phyloP scores from a whole-genome alignment of 441 rosid genomes.

The Hura crepitans region DNA sequence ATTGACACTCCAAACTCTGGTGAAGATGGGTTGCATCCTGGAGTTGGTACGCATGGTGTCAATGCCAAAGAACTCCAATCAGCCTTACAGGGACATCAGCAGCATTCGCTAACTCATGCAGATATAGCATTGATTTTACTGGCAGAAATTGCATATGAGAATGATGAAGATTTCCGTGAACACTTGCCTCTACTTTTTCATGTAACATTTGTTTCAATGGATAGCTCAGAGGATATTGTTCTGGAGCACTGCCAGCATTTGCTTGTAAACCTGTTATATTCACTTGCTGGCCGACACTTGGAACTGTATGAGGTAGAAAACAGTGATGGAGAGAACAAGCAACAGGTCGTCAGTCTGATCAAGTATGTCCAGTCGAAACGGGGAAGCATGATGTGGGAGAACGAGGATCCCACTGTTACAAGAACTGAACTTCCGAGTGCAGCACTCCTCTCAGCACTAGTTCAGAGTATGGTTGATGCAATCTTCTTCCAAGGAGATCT shows the following conservation, averaged over 20 bases:
- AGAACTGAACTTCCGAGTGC: conserved; percentile 98
- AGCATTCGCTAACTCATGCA: conserved; percentile 95
- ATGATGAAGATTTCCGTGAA: conserved; percentile 98
- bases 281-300: conserved; percentile 97
- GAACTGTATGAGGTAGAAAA: conserved; percentile 97
- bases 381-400: conserved; percentile 99
- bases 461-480: conserved; percentile 99
- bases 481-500: conserved; percentile 99
- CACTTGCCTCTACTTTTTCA: conserved; percentile 97
- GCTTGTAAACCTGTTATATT: conserved; percentile 89
- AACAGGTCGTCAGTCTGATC: conserved; percentile 92
- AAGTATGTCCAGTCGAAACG: conserved; percentile 98
- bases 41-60: conserved; percentile 63
- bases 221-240: conserved; percentile 98
- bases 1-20: conserved; percentile 96
- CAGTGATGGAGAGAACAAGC: conserved; percentile 94
- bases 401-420: conserved; percentile 87
- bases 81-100: conserved; percentile 99
- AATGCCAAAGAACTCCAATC: conserved; percentile 95
- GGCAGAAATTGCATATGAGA: conserved; percentile 97
- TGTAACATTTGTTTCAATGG: conserved; percentile 98
- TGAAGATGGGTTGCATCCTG: conserved; percentile 86
- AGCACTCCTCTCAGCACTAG: conserved; percentile 91
- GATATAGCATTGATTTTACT: conserved; percentile 94
- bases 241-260: conserved; percentile 98